Evolutionary conservation across 2,329 filamentous ascomycete species (phyloP), one percentile per base, ranked within the genome.

Genomic region (Scedosporium aurantiacum): DNA sequence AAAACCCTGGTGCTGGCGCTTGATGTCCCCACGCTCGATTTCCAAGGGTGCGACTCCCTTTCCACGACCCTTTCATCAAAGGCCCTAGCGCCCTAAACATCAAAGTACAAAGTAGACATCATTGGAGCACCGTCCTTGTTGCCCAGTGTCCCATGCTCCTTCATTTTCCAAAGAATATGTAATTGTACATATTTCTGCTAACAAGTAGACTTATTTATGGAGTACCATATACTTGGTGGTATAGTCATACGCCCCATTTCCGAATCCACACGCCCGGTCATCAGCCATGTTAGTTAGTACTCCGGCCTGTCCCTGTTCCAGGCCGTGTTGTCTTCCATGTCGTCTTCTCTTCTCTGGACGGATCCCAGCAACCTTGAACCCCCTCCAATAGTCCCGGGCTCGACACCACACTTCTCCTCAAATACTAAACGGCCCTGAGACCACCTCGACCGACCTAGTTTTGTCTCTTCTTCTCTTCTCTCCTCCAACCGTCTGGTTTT

Each of bases 371-470:
- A 32, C 32, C 32, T 37, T 37, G 32, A 37, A 37, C 58, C 58
- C 58, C 25, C 41, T 50, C 27, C 10, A 32, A 6, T 50, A 10
- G 23, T 43, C 25, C 43, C n/a, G 16, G 32, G 12, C 16, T 60
- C 16, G 18, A 14, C 23, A 14, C 50, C 23, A 16, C 21, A 43
- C 21, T 16, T 41, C 23, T 54, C 58, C 16, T 60, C 41, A 60
- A 55, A 60, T 60, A 60, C 58, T 60, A 60, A 60, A 60, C 58
- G 6, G 32, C 25, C 18, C 45, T 55, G 58, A 55, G 58, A 55
- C 58, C 61, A 28, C 45, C 47, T 43, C 61, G 21, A 21, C 40
- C 28, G 61, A 8, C 61, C 57, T 59, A 21, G 16, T 60, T 55
- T 52, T 37, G 41, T 60, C 37, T 45, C 45, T 21, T 47, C 45